Conservation (phyloP, 2,329 filamentous ascomycete species). For the Fusarium protoensiforme region DNA sequence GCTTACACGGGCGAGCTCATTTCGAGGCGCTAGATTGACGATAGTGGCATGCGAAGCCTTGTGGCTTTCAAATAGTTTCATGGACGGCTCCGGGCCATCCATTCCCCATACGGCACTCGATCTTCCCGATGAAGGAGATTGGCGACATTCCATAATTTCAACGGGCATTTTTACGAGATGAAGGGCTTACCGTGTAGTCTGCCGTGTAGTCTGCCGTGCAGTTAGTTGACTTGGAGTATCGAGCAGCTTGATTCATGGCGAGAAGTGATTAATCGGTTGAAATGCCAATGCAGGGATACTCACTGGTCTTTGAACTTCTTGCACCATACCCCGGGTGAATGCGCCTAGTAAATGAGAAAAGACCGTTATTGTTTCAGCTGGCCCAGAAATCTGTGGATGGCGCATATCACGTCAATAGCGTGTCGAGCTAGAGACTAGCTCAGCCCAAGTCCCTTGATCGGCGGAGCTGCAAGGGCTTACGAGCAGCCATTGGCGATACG, state of each 20-base stretch:
- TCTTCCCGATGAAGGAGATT: background rate
- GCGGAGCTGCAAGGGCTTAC: background rate
- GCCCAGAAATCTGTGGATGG: background rate
- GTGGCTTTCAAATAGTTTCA: slow-evolving; percentile 4
- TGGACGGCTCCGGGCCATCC: background rate
- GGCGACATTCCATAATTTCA: background rate
- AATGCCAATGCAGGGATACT: background rate
- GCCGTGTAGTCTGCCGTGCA: background rate
- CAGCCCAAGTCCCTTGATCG: background rate
- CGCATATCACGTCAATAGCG: slow-evolving; percentile 2
- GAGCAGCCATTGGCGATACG: background rate
- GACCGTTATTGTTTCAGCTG: background rate
- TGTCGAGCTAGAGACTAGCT: background rate
- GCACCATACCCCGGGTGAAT: background rate
- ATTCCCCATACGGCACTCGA: background rate
- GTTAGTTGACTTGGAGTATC: background rate
- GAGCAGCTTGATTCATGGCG: background rate
- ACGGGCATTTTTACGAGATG: background rate
- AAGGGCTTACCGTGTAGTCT: background rate
- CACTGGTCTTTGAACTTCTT: background rate
- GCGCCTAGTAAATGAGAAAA: background rate
- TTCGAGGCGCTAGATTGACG: background rate
- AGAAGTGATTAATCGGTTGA: background rate
- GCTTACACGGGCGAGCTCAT: background rate
- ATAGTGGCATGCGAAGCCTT: slow-evolving; percentile 2